Evolutionary conservation across 805 yeast species (phyloP).

Genomic region (Zygosaccharomyces siamensis): DNA sequence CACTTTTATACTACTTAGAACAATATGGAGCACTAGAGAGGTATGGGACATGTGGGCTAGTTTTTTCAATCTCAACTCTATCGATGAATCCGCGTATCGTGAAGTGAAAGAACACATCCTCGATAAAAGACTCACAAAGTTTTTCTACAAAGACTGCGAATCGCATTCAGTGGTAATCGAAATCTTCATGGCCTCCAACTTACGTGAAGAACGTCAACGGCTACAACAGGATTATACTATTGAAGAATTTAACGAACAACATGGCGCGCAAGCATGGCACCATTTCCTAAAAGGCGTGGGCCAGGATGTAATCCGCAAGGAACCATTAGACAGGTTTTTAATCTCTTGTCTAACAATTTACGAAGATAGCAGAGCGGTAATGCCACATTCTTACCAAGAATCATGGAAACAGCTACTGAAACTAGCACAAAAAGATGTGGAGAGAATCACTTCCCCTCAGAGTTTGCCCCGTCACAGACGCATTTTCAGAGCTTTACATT

Average conservation of each 20-base stretch:
- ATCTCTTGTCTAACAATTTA: constrained; percentile 11
- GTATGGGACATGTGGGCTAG: constrained; percentile 30
- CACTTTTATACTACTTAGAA: constrained; percentile 14
- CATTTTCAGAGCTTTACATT: constrained; percentile 2
- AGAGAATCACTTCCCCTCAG: constrained; percentile 5
- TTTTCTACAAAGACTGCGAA: constrained; percentile 9
- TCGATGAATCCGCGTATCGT: constrained; percentile 9
- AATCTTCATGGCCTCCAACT: constrained; percentile 15
- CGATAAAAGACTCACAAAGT: constrained; percentile 4
- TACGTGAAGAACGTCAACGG: constrained; percentile 10
- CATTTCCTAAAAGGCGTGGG: constrained; percentile 7
- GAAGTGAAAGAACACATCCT: constrained; percentile 11
- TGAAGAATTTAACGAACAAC: constrained; percentile 7
- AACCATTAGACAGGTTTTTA: constrained; percentile 12
- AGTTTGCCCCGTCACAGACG: constrained; percentile 12
- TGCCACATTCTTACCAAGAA: constrained; percentile 12
- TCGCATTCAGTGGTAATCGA: constrained; percentile 9
- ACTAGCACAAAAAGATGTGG: constrained; percentile 11
- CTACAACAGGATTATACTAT: constrained; percentile 8
- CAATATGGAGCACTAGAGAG: constrained; percentile 23
- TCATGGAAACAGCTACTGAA: constrained; percentile 14
- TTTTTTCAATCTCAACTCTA: constrained; percentile 13
- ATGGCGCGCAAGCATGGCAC: constrained; percentile 8
- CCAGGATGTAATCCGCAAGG: constrained; percentile 8
- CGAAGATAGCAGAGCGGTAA: constrained; percentile 13